Base-by-base conservation (phyloP, 2,329 filamentous ascomycete genomes). In the Fonsecaea multimorphosa region DNA sequence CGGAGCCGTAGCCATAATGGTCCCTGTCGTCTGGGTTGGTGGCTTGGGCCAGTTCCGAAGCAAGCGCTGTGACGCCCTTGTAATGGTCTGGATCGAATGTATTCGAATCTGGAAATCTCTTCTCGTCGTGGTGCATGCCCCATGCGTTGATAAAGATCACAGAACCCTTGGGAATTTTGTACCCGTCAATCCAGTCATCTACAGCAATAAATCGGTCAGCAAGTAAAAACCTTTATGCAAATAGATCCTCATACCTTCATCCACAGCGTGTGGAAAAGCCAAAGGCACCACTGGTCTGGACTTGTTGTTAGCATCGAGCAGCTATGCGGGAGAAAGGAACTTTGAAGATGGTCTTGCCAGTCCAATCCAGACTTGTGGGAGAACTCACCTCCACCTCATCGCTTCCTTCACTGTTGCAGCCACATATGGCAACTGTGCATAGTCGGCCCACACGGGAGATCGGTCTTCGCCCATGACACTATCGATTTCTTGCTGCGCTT, bases 181-280 rank as follows among this genome's bases (percentile, higher is more conserved):
- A 79, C 3, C 81, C 83, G 8, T 80, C 73, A 54, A 79, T 74
- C 66, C 69, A 73, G 58, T 79, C 78, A 57, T 82, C 80, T 73
- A 77, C 31, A 24, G 19, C 9, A 27, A 14, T 29, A 11, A 24
- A 46, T 19, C 2, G 9, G 63, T 74, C 75, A 3, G 71, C 71
- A 73, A 74, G 74, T 2, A 76, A 3, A 31, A 2, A 14, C 2
- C n/a, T 9, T 31, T 16, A 16, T n/a, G 5, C 49, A n/a, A 6
- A 4, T 24, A 29, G 46, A 70, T 1, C 65, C 67, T 72, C 27
- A 46, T 31, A 40, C 63, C 56, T 52, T 74, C 69, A 11, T 66
- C 64, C 2, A 79, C 74, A 9, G 78, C 78, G 61, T 83, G 82
- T 0, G 84, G 84, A 55, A 83, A 79, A 16, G 80, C 82, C 1